These are phyloP conservation scores for Rhizophagus sp. DNA, from an alignment of 192 early-diverging fungal species.

Conservation along the genomic window DNA sequence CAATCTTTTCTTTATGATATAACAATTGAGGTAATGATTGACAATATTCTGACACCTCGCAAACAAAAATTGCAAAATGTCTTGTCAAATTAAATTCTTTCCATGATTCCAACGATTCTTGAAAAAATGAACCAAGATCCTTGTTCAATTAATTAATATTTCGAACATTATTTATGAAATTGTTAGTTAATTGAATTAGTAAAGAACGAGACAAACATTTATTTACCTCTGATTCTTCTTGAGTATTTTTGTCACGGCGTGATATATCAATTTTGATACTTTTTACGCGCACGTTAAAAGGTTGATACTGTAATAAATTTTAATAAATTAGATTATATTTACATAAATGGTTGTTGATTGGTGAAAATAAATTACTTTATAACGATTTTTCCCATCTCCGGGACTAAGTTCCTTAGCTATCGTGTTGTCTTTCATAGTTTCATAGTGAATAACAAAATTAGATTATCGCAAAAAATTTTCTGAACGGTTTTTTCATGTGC, in stretches of 20 bases:
- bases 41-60: constrained; percentile 62
- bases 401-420: constrained; percentile 63
- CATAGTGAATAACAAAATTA: constrained; percentile 30
- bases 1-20: constrained; percentile 84
- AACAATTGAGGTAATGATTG: constrained; percentile 86
- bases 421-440: constrained; percentile 45
- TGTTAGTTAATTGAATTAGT: not conserved
- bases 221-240: constrained; percentile 52
- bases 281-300: constrained; percentile 70
- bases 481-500: too few relatives aligned
- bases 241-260: constrained; percentile 54
- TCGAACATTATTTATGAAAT: not conserved
- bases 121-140: constrained; percentile 78
- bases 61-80: constrained; percentile 72
- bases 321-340: not conserved
- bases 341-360: not conserved
- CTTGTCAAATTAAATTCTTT: constrained; percentile 88
- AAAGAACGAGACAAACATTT: constrained; percentile 13
- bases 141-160: constrained; percentile 31
- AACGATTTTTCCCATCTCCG: constrained; percentile 65
- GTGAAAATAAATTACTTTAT: constrained; percentile 51
- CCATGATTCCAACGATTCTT: constrained; percentile 80
- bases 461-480: too few relatives aligned
- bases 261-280: constrained; percentile 79
- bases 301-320: constrained; percentile 63